These are phyloP conservation scores for Arthrobotrys sinensis DNA, from an alignment of 2,329 filamentous ascomycete genomes.

Conservation along the genomic window DNA sequence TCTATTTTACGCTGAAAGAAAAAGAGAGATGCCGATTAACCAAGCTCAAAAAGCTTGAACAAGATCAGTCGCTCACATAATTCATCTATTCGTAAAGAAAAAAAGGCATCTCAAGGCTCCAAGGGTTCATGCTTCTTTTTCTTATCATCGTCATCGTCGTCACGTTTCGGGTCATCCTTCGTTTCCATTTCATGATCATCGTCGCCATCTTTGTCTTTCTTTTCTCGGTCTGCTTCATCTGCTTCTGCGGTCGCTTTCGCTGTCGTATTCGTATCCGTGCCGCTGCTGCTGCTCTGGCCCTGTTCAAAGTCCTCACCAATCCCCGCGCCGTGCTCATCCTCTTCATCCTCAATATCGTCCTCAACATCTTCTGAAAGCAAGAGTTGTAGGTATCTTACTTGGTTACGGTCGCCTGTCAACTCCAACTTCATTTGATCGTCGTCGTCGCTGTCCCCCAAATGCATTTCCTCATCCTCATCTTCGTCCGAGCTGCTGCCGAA, in stretches of 20 bases:
- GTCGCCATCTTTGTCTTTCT: slow-evolving; percentile 57
- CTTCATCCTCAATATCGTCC: slow-evolving; percentile 65
- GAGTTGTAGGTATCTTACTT: slow-evolving; percentile 64
- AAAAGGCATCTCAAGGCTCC: slow-evolving; percentile 52
- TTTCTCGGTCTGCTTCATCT: slow-evolving; percentile 47
- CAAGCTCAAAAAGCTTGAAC: slow-evolving; percentile 45
- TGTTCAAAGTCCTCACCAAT: slow-evolving; percentile 61
- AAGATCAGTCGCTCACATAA: slow-evolving; percentile 57
- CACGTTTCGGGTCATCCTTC: slow-evolving; percentile 42
- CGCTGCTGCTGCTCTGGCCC: slow-evolving; percentile 56
- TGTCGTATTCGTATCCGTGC: slow-evolving; percentile 51
- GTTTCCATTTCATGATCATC: slow-evolving; percentile 63
- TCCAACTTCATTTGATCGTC: slow-evolving; percentile 64
- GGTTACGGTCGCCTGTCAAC: slow-evolving; percentile 63
- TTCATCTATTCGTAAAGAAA: slow-evolving; percentile 47
- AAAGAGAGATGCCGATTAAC: slow-evolving; percentile 47
- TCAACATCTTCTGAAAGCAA: slow-evolving; percentile 63
- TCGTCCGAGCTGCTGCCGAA: slow-evolving; percentile 97
- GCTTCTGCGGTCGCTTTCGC: slow-evolving; percentile 28
- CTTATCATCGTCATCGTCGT: slow-evolving; percentile 48
- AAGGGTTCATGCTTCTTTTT: slow-evolving; percentile 60
- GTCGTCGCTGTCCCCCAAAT: slow-evolving; percentile 83
- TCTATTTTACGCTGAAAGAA: slow-evolving; percentile 55
- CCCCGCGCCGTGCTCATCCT: slow-evolving; percentile 63
- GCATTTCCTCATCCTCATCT: slow-evolving; percentile 83